Base-by-base conservation (phyloP, 148 eudicot genomes). In the Camellia granthamiana region DNA sequence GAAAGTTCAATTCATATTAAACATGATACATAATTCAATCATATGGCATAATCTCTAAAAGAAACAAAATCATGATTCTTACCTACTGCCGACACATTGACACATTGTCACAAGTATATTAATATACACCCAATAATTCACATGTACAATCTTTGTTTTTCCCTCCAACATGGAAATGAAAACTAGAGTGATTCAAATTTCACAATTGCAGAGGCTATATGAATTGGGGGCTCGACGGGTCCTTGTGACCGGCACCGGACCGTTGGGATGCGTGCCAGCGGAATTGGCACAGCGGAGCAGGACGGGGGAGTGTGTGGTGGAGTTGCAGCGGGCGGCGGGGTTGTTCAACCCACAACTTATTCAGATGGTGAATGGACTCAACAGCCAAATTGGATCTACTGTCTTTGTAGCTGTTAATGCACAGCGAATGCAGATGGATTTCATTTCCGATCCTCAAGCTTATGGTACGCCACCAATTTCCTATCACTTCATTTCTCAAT, bases 241-340 rank as follows among this genome's bases (percentile, higher is more conserved):
- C 13, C 15, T 87, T 7, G 87, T 87, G 84, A 87, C 89, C 0
- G 87, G 89, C 18, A 87, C 89, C 0, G 89, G 89, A 6, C 89
- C 89, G 46, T 62, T 87, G 80, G 89, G 89, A 7, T 87, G 89
- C 49, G 89, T 87, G 15, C 89, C 89, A 6, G 87, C 89, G 3
- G 89, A 87, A 62, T 52, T 81, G 60, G 89, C 89, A 2, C 77
- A 51, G 71, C 80, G 79, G 21, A 78, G 89, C 76, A 19, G 74
- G 38, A 60, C 11, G 10, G 89, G 89, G 0, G 68, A 82, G 21
- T 87, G 89, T 62, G 72, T 71, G 18, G 54, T 66, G 3, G 87
- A 87, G 4, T 71, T 87, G 72, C 85, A 84, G 71, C 67, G 75
- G 11, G 89, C 89, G 4, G 87, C 89, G 4, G 75, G 19, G 15